Evolutionary conservation across 2,329 filamentous ascomycete genomes (phyloP).

Genomic region (Aspergillus caelatus): DNA sequence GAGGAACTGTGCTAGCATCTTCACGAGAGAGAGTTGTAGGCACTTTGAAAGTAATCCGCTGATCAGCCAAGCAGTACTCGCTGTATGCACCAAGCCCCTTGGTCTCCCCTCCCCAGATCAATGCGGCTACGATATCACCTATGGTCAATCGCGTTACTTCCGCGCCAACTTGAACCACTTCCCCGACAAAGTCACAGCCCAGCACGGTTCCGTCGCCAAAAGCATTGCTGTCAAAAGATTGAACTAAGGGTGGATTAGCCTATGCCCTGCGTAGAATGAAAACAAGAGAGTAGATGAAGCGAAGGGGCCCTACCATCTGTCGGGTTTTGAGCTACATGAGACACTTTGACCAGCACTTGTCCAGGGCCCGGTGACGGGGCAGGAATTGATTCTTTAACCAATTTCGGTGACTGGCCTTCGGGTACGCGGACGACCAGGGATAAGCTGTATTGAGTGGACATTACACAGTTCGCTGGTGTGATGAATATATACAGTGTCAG

Average conservation of each 20-base stretch:
- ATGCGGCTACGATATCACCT: constrained; percentile 38
- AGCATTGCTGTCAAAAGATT: constrained; percentile 38
- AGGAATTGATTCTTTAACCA: constrained; percentile 17
- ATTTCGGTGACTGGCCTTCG: constrained; percentile 7
- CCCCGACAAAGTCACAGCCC: constrained; percentile 38
- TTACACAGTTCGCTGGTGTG: neutral
- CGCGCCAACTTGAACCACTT: constrained; percentile 35
- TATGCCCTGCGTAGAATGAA: neutral
- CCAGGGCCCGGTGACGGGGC: constrained; percentile 11
- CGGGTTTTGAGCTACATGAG: constrained; percentile 27
- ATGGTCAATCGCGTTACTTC: constrained; percentile 30
- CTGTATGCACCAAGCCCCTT: constrained; percentile 43
- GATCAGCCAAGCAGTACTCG: constrained; percentile 45
- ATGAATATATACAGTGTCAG: neutral
- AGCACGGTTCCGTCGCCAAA: constrained; percentile 38
- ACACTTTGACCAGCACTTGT: constrained; percentile 29
- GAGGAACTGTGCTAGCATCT: constrained; percentile 43
- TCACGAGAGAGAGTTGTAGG: constrained; percentile 32
- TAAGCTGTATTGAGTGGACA: neutral
- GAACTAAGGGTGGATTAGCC: constrained; percentile 20
- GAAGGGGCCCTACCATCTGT: constrained; percentile 22
- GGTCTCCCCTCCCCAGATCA: constrained; percentile 33
- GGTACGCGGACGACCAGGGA: constrained; percentile 13
- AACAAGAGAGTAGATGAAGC: neutral
- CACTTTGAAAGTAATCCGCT: constrained; percentile 45